These are phyloP conservation scores for Combretum micranthum DNA, from an alignment of 345 rosid genomes.

Conservation along the genomic window DNA sequence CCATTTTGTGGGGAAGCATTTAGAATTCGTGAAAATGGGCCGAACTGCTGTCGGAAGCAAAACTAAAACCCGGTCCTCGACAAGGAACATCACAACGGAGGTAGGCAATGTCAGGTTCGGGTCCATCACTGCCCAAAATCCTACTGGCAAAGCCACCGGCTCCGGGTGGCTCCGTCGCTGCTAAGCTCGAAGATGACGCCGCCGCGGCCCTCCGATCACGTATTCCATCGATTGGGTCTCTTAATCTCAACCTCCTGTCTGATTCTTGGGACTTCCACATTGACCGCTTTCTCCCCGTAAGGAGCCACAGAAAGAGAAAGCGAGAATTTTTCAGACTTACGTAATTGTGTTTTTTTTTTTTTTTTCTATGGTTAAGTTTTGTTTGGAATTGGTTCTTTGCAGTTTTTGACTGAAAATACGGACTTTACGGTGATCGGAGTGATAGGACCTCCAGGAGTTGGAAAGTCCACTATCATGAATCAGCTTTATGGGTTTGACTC, in stretches of 20 bases:
- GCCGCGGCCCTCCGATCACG: conserved; percentile 49
- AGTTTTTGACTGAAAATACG: conserved; percentile 83
- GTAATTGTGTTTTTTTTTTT: too few species aligned
- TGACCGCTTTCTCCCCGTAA: conserved; percentile 80
- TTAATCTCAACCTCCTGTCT: conserved; percentile 75
- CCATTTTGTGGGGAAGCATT: too few species aligned
- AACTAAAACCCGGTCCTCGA: too few species aligned
- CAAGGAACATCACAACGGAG: too few species aligned
- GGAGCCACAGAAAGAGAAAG: too few species aligned
- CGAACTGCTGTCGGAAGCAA: too few species aligned
- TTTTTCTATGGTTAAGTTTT: not conserved
- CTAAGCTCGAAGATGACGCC: conserved; percentile 65
- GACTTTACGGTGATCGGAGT: conserved; percentile 81
- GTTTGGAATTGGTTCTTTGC: conserved; percentile 8
- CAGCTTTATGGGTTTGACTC: conserved; percentile 73
- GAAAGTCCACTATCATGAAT: conserved; percentile 79
- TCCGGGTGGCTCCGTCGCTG: conserved; percentile 35
- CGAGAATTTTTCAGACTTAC: too few species aligned
- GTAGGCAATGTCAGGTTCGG: not conserved
- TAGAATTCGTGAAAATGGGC: too few species aligned
- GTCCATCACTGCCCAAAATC: conserved; percentile 59
- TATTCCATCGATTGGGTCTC: conserved; percentile 55
- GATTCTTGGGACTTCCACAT: conserved; percentile 86
- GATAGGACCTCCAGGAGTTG: conserved; percentile 71
- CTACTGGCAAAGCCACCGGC: conserved; percentile 63